These are phyloP conservation scores for Filosporella fistucella DNA, from an alignment of 495 filamentous ascomycete genomes.

Conservation along the genomic window DNA sequence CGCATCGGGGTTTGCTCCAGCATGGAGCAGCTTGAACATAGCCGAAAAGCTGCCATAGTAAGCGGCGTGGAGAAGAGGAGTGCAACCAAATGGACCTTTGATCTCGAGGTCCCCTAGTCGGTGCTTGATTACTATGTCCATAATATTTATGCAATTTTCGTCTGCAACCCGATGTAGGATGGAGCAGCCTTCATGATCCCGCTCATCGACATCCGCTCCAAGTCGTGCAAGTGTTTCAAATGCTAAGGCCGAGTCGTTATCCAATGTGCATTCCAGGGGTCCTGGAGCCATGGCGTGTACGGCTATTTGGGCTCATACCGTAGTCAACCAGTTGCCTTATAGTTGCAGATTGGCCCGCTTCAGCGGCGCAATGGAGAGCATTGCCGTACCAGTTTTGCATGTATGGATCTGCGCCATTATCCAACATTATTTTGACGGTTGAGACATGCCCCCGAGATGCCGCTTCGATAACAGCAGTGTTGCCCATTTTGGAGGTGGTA, in stretches of 20 bases:
- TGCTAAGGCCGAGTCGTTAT: not conserved
- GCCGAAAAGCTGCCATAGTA: not conserved
- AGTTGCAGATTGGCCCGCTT: not conserved
- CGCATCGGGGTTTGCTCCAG: too few relatives aligned
- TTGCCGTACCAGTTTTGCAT: slow-evolving; percentile 8
- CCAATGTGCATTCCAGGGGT: not conserved
- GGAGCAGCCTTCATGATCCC: not conserved
- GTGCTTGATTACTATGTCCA: not conserved
- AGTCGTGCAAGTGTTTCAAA: slow-evolving; percentile 2
- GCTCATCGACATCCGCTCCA: not conserved
- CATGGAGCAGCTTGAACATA: not conserved
- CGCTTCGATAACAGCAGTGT: slow-evolving; percentile 2
- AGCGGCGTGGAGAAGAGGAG: not conserved
- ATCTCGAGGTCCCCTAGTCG: not conserved
- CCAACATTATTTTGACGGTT: not conserved
- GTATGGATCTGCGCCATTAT: not conserved
- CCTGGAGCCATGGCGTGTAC: not conserved
- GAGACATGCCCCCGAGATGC: not conserved
- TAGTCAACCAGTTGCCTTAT: not conserved
- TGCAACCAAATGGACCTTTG: not conserved
- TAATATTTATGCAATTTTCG: not conserved
- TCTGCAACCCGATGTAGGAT: not conserved
- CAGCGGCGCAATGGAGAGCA: slow-evolving; percentile 3
- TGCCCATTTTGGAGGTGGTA: not conserved
- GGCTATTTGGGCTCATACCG: slow-evolving; percentile 2